These are phyloP conservation scores for Waitea zeae DNA, from an alignment of 1,284 basidiomycete species.

Conservation along the genomic window DNA sequence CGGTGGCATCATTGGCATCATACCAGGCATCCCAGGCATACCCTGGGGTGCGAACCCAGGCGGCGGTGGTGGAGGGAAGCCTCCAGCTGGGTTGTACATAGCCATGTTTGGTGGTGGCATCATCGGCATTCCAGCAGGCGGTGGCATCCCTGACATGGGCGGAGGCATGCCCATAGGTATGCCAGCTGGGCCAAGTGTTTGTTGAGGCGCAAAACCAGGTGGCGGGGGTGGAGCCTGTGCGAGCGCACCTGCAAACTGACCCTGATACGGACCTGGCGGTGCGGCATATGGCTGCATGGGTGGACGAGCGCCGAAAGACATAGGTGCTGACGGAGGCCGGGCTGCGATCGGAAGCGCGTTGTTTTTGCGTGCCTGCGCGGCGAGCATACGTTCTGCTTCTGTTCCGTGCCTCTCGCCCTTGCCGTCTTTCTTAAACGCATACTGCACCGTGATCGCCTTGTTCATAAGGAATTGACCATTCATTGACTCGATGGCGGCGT, in stretches of 20 bases:
- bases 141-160: too few species aligned
- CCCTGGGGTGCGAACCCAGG: constrained; percentile 22
- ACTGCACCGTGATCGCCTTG: constrained; percentile 91
- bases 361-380: constrained; percentile 90
- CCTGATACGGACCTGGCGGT: constrained; percentile 64
- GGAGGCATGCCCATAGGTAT: constrained; percentile 11
- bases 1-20: not conserved
- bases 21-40: constrained; percentile 11
- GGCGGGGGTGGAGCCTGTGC: constrained; percentile 48
- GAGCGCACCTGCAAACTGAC: constrained; percentile 76
- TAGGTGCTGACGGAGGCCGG: constrained; percentile 49
- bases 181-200: constrained; percentile 35
- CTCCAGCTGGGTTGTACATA: too few species aligned
- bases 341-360: constrained; percentile 66
- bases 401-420: constrained; percentile 97
- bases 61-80: constrained; percentile 34
- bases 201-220: constrained; percentile 53
- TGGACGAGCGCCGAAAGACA: constrained; percentile 44
- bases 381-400: constrained; percentile 84
- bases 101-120: constrained; percentile 23
- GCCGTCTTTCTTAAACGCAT: constrained; percentile 97
- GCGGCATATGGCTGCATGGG: too few species aligned
- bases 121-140: constrained; percentile 19
- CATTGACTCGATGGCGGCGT: constrained; percentile 93
- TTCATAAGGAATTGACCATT: constrained; percentile 97